Evolutionary conservation across 805 yeast species (phyloP), one percentile per base, ranked within the genome.

Genomic region (Torulaspora delbrueckii): DNA sequence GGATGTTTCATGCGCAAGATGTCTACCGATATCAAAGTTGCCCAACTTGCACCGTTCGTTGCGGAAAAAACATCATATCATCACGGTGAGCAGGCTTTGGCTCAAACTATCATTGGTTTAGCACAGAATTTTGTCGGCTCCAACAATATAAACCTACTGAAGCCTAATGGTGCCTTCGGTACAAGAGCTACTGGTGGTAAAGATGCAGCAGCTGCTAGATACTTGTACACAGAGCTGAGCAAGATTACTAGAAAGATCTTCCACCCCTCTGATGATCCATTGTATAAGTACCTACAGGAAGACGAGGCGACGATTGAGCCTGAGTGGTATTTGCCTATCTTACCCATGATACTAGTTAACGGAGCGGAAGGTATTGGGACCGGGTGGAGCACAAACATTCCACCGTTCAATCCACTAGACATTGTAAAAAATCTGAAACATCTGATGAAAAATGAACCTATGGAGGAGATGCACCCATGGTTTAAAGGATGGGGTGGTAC

Each of bases 301-400:
- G 99, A 93, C 69, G 98, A 88, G 57, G 82, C 79, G 52, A 81
- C 91, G 0, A 95, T 91, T 14, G 99, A 93, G 64, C 99, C 99
- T 0, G 89, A 86, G 57, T 88, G 95, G 89, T 93, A 88, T 65
- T 72, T 87, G 33, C 99, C 99, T 1, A 81, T 93, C n/a, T 56
- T 93, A 32, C 99, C 99, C 8, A 86, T 89, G 87, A 63, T 93
- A n/a, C 73, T 93, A 50, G 96, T 93, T 4, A 93, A 93, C 61
- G 99, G 99, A 47, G 76, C 91, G 7, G 99, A 93, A 67, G 99
- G 99, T 71, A 93, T 93, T 65, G 99, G 99, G 51, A 90, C 99
- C 38, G 99, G 99, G 54, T 93, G 98, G 97, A 86, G 96, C 53
- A 89, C 98, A 1, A 81, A 79, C 50, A 84, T 93, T 52, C 99